Percentiles rank a stretch among this genome's conserved stretches.
Conservation (phyloP, 441 rosid species). For the Gossypium schwendimanii region DNA sequence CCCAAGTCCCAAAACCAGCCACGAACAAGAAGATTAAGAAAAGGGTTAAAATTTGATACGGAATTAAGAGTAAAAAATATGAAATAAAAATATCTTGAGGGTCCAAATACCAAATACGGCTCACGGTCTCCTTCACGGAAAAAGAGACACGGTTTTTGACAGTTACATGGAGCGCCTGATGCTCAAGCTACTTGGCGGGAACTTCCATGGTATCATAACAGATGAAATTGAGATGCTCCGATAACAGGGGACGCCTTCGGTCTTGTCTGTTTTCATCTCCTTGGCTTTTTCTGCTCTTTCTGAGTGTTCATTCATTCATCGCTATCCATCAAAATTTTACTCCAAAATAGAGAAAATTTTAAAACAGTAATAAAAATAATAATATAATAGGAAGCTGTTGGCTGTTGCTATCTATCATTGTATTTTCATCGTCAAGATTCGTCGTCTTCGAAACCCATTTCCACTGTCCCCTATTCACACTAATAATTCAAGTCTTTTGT, state of each 20-base stretch:
- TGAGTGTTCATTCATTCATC: background rate
- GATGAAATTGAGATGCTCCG: background rate
- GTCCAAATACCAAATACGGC: background rate
- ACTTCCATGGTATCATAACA: background rate
- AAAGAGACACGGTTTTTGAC: background rate
- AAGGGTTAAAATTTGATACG: background rate
- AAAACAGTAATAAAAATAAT: background rate
- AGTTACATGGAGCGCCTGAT: background rate
- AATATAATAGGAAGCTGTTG: background rate
- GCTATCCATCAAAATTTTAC: background rate
- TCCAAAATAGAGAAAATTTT: background rate
- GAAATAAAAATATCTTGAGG: background rate
- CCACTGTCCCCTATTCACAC: background rate
- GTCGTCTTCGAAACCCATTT: background rate
- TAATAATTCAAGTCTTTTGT: background rate
- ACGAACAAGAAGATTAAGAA: background rate
- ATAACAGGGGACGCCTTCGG: background rate
- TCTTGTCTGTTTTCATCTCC: background rate
- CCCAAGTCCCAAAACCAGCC: background rate
- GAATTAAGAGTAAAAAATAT: background rate
- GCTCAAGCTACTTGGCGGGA: constrained; percentile 15
- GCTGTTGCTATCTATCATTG: background rate
- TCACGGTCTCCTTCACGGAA: background rate
- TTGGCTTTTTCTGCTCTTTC: background rate
- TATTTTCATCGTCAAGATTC: background rate